These are phyloP conservation scores for Boletus vermiculosoides DNA, from an alignment of 768 basidiomycete species.

Conservation along the genomic window DNA sequence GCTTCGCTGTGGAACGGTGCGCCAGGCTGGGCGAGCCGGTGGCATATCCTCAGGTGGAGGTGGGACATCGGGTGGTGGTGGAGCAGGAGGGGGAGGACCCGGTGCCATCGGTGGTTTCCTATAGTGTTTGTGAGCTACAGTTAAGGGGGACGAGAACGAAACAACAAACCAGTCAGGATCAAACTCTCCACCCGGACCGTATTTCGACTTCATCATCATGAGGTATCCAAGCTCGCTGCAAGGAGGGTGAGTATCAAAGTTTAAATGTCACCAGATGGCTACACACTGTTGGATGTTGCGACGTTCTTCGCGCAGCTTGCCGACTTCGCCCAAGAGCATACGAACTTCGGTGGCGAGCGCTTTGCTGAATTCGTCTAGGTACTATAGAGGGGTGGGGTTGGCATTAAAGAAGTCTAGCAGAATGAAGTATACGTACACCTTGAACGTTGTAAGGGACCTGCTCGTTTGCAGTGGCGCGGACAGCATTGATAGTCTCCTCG, in stretches of 20 bases:
- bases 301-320: conserved; percentile 76
- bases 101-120: conserved; percentile 46
- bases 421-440: conserved; percentile 48
- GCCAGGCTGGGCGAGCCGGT: conserved; percentile 59
- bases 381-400: conserved; percentile 41
- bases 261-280: neutral
- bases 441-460: conserved; percentile 84
- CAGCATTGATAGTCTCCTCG: conserved; percentile 62
- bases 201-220: conserved; percentile 67
- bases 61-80: conserved; percentile 44
- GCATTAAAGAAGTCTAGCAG: neutral
- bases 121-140: neutral
- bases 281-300: conserved; percentile 77
- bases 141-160: neutral
- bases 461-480: conserved; percentile 68
- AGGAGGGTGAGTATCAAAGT: conserved; percentile 6
- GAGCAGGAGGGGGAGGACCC: conserved; percentile 42
- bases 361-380: conserved; percentile 86
- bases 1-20: conserved; percentile 43
- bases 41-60: conserved; percentile 44
- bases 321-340: conserved; percentile 80
- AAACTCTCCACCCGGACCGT: conserved; percentile 83
- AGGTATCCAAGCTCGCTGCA: conserved; percentile 73
- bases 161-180: conserved; percentile 71
- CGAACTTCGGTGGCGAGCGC: conserved; percentile 81